Base-by-base conservation (phyloP, 345 rosid species). In the Citrus medica region DNA sequence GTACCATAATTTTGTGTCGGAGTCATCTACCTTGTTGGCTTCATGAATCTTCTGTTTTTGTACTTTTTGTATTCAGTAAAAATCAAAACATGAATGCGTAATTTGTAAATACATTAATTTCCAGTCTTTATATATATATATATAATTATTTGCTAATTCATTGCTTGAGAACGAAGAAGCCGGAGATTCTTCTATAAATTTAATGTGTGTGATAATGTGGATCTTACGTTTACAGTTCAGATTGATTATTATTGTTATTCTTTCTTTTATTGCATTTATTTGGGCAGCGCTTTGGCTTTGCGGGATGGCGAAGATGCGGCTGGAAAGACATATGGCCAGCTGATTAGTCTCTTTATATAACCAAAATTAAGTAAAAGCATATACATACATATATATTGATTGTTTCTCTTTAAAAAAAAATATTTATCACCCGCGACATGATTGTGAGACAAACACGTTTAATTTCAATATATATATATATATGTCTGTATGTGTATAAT, bases 301-400 rank as follows among this genome's bases (percentile, higher is more conserved):
- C 16, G 51, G 14, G 51, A 13, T 12, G 51, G 51, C 17, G 51
- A 46, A 46, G 51, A 46, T 46, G n/a, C 73, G 58, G 82, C 78
- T 79, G 81, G 76, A 81, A 76, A 81, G 83, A 28, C 25, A 79
- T 16, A 51, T 71, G 81, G 88, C 72, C 84, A 53, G 58, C 58
- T 53, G 58, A 17, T 66, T 12, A 46, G 76, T 71, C 80, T 38
- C 55, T 58, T 62, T 9, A 74, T 46, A 46, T 10, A 46, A 62
- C 46, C 19, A 53, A 53, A 53, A 14, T 64, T 10, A 76, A 58
- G 51, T 46, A 46, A 46, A 13, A 46, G 51, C 51, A 46, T 12
- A 3, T 12, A 9, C 10, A 10, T 40, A 40, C 6, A 35, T 32
- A 32, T 32, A 32, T 35, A 33, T 3, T 42, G 14, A 46, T 46